Base-by-base conservation (phyloP, 2,329 filamentous ascomycete species). In the Colletotrichum falcatum region DNA sequence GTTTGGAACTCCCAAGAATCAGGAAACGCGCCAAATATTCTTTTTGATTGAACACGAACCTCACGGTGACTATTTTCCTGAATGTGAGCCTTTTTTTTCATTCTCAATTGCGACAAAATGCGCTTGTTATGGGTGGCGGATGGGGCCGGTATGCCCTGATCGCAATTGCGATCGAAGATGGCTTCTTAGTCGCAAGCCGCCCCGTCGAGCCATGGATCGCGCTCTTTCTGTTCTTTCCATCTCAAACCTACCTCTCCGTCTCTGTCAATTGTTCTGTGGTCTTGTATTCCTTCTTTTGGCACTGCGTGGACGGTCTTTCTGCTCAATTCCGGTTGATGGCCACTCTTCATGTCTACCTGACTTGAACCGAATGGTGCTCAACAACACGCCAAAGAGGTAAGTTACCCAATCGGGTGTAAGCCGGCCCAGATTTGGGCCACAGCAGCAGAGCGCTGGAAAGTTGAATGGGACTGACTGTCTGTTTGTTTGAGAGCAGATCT, bases 91-190 rank as follows among this genome's bases (percentile, higher is more conserved):
- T 14, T 53, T 59, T 68, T n/a, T 30, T 53, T 12, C 42, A 54
- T 59, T 63, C 58, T 59, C 44, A 71, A 62, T 62, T 63, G 64
- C 53, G 67, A 66, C 67, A 51, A 61, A 61, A 51, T 23, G 35
- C 62, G 60, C 39, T 70, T 61, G 67, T 70, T 54, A 30, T 26
- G 35, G 61, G 64, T 67, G 68, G 68, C 68, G 68, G 68, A 63
- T 58, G 58, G 64, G 42, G 55, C 65, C 68, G 46, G 58, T 30
- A 60, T 65, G 64, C 64, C 64, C 68, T 66, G 68, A 71, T 71
- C 68, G 68, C 68, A 71, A 71, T 71, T 71, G 68, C 68, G 68
- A 71, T 71, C 68, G 68, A 67, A 49, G 68, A 68, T 60, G 67
- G 68, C 68, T 71, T 71, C 68, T 62, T 71, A 71, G 68, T 71